These are phyloP conservation scores for Colletotrichum orbiculare DNA, from an alignment of 2,329 filamentous ascomycete species.

Conservation along the genomic window DNA sequence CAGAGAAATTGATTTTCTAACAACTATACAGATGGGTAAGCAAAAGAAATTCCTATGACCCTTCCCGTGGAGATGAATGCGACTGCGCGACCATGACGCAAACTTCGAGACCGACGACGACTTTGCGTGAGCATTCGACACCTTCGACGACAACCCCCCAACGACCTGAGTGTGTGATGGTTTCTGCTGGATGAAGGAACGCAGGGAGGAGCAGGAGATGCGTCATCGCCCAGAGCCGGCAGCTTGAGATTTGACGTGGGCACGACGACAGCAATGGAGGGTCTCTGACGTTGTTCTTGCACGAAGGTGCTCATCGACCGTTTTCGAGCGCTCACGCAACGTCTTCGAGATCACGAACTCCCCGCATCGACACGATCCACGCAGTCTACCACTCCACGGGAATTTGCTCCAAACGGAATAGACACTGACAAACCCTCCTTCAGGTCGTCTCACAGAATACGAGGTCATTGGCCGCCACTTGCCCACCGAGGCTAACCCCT, in stretches of 20 bases:
- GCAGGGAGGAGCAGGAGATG: too few relatives aligned
- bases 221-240: too few relatives aligned
- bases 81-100: constrained; percentile 21
- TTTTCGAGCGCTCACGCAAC: too few relatives aligned
- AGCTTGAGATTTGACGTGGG: too few relatives aligned
- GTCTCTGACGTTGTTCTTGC: too few relatives aligned
- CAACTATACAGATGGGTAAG: constrained; percentile 70
- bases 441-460: constrained; percentile 99
- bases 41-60: constrained; percentile 40
- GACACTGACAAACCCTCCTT: constrained; percentile 44
- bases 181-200: too few relatives aligned
- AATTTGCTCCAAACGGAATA: too few relatives aligned
- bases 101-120: constrained; percentile 29
- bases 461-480: constrained; percentile 99
- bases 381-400: too few relatives aligned
- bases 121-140: constrained; percentile 1
- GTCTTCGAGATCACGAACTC: too few relatives aligned
- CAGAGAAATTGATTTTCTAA: constrained; percentile 47
- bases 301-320: too few relatives aligned
- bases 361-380: too few relatives aligned
- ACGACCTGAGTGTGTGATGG: constrained; percentile 35
- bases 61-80: constrained; percentile 11
- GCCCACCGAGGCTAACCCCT: constrained; percentile 96
- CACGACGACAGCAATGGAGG: too few relatives aligned
- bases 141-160: constrained; percentile 3